Base-by-base conservation (phyloP, 495 filamentous ascomycete species). In the Poronia punctata region DNA sequence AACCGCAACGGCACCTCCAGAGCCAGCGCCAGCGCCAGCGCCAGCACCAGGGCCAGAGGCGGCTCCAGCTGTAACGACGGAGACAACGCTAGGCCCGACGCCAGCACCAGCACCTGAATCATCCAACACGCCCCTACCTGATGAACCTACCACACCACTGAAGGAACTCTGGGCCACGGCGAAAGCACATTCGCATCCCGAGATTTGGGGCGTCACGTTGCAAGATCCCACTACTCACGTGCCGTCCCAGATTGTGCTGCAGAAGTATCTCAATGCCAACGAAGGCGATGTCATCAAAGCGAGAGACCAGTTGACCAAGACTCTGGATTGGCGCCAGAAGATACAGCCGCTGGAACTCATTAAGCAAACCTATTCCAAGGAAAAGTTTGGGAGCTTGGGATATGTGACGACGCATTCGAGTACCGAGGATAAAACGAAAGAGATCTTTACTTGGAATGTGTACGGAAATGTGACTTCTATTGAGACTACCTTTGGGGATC, bases 241-340 rank as follows among this genome's bases (percentile, higher is more conserved):
- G 29, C 80, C 77, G 30, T 89, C 81, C n/a, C 77, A 78, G 51
- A 78, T 93, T 44, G 74, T 95, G 31, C 61, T 94, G 36, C 86
- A 93, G 54, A 95, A 95, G 66, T 95, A 88, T 63, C 76, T 95
- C 21, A 83, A 88, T 41, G 88, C 88, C 50, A 95, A 93, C 54
- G 74, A 79, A 33, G 82, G 84, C 29, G 79, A 90, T 48, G 52
- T 88, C 3, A 66, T 64, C 37, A 76, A 78, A 45, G 86, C 88
- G 2, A 75, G 76, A 48, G 72, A 78, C 21, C 88, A 95, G 64
- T 75, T 95, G 17, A 71, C 64, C 45, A 80, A 82, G 53, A 86
- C 88, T 1, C 66, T 95, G 9, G 70, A 82, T 34, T 95, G 86
- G 86, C 78, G 88, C 25, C 82, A 80, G 60, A 56, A 79, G 59